phyloP scores from a whole-genome alignment of 1,139 yeast genomes.

The Debaryomycetaceae sp. region DNA sequence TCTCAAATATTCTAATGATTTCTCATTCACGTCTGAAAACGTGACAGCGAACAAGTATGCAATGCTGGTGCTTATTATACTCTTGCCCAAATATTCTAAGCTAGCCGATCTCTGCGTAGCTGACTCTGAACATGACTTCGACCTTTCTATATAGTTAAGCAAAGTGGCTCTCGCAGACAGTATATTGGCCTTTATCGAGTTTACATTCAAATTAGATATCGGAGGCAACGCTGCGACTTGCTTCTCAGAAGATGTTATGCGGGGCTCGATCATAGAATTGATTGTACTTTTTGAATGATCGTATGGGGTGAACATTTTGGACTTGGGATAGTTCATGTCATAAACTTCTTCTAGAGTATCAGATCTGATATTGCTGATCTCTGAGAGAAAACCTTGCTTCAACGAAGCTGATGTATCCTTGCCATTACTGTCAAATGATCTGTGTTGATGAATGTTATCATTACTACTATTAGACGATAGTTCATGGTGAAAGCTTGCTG shows the following conservation, averaged over 20 bases:
- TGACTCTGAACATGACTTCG: slow-evolving; percentile 62
- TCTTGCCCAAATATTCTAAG: slow-evolving; percentile 55
- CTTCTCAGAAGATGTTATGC: slow-evolving; percentile 10
- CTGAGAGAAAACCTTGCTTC: slow-evolving; percentile 15
- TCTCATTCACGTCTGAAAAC: slow-evolving; percentile 21
- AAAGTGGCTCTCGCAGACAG: slow-evolving; percentile 21
- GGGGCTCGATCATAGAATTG: slow-evolving; percentile 37
- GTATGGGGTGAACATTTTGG: slow-evolving; percentile 24
- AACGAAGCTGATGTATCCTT: background rate
- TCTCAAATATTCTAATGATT: slow-evolving; percentile 56
- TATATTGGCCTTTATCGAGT: background rate
- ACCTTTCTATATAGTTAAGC: slow-evolving; percentile 51
- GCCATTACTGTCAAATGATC: background rate
- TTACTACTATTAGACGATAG: background rate
- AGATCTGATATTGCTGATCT: slow-evolving; percentile 32
- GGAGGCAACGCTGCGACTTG: slow-evolving; percentile 4
- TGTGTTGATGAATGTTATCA: background rate
- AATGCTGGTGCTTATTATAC: slow-evolving; percentile 52
- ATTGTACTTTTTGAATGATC: slow-evolving; percentile 41
- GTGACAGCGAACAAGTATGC: slow-evolving; percentile 61
- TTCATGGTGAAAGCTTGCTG: background rate
- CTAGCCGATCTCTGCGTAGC: slow-evolving; percentile 40
- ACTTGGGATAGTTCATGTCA: slow-evolving; percentile 33
- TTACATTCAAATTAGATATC: slow-evolving; percentile 2
- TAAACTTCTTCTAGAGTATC: slow-evolving; percentile 34